phyloP scores from a whole-genome alignment of 306 rosid species.

The Dryas octopetala region DNA sequence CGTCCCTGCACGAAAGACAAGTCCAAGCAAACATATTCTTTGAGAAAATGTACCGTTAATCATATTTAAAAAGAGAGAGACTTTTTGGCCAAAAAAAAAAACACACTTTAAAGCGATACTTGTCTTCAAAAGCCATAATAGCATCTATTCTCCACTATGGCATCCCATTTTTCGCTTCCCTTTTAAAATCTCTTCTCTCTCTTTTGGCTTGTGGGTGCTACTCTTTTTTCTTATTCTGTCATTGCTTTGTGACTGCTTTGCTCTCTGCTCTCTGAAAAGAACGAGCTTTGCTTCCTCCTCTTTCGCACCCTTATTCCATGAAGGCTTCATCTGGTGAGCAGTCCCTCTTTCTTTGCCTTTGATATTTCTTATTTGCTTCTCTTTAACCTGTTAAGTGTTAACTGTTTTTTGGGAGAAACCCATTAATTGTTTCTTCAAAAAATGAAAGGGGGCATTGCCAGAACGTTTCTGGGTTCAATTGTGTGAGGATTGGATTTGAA shows the following conservation, averaged over 20 bases:
- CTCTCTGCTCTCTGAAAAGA: neutral
- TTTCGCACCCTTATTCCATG: conserved; percentile 24
- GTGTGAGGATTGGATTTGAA: neutral
- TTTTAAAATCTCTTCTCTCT: neutral
- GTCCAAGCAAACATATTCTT: too few relatives aligned
- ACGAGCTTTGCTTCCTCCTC: neutral
- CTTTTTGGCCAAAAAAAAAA: neutral
- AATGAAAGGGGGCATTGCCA: conserved; percentile 1
- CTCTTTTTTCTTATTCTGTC: neutral
- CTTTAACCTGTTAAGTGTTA: neutral
- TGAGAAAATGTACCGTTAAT: neutral
- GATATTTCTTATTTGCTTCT: neutral
- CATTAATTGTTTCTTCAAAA: neutral
- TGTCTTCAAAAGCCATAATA: conserved; percentile 27
- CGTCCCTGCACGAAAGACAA: too few relatives aligned
- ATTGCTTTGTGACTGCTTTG: neutral
- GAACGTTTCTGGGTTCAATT: conserved; percentile 14
- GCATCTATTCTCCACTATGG: conserved; percentile 41
- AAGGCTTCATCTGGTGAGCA: conserved; percentile 34
- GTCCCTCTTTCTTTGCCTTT: neutral
- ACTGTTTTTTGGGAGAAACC: neutral
- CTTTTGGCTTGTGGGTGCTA: neutral
- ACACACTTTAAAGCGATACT: neutral
- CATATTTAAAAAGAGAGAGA: conserved; percentile 18
- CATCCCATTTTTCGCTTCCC: neutral